phyloP scores from a whole-genome alignment of 2,329 filamentous ascomycete genomes.

The Anthostomella pinea region DNA sequence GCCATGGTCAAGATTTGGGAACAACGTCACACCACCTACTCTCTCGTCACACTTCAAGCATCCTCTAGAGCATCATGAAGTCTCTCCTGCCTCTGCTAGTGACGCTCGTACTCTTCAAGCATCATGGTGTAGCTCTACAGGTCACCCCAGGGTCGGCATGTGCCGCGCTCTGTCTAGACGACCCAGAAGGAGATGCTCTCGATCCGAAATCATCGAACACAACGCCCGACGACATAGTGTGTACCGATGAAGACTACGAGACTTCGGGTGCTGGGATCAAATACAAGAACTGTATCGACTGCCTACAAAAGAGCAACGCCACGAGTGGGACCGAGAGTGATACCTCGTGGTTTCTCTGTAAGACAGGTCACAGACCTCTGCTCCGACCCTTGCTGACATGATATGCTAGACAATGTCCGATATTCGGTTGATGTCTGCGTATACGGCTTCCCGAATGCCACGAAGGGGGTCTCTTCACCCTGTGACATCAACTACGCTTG shows the following conservation, averaged over 20 bases:
- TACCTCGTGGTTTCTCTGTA: slow-evolving; percentile 47
- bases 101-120: slow-evolving; percentile 15
- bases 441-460: slow-evolving; percentile 34
- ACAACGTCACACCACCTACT: slow-evolving; percentile 3
- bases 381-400: slow-evolving; percentile 16
- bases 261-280: slow-evolving; percentile 39
- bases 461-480: slow-evolving; percentile 36
- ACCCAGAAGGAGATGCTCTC: slow-evolving; percentile 30
- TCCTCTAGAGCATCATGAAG: slow-evolving; percentile 12
- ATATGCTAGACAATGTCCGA: slow-evolving; percentile 46
- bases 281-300: slow-evolving; percentile 46
- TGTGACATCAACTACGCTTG: slow-evolving; percentile 45
- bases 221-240: slow-evolving; percentile 45
- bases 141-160: slow-evolving; percentile 52
- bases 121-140: slow-evolving; percentile 34
- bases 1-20: slow-evolving; percentile 7
- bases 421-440: slow-evolving; percentile 48
- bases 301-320: slow-evolving; percentile 44
- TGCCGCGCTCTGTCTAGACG: slow-evolving; percentile 45
- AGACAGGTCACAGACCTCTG: slow-evolving; percentile 14
- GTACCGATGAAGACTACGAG: slow-evolving; percentile 40
- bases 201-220: slow-evolving; percentile 40
- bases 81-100: slow-evolving; percentile 12
- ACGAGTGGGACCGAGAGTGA: slow-evolving; percentile 40
- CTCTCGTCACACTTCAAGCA: slow-evolving; percentile 3